Evolutionary conservation across 2,329 filamentous ascomycete species (phyloP).

Genomic region (Chaetomiaceae sp.): DNA sequence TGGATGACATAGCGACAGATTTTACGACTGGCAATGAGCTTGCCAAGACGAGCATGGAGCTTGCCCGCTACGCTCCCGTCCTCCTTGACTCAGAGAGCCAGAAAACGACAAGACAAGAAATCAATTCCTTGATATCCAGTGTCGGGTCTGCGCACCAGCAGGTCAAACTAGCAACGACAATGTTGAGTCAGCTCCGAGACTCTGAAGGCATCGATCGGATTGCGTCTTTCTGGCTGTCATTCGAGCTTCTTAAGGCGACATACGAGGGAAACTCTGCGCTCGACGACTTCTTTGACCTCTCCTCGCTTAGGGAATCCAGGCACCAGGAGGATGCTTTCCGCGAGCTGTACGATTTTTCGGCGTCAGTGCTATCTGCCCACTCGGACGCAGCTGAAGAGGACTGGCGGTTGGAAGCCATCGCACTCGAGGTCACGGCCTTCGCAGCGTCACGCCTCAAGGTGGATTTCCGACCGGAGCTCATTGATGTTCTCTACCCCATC

Average conservation of each 20-base stretch:
- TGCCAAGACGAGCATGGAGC: constrained; percentile 18
- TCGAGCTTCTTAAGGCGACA: constrained; percentile 60
- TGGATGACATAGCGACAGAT: constrained; percentile 30
- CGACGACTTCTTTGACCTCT: constrained; percentile 60
- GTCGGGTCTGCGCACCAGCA: constrained; percentile 54
- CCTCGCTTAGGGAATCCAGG: constrained; percentile 34
- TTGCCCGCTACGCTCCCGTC: constrained; percentile 49
- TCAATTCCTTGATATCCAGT: constrained; percentile 52
- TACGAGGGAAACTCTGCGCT: constrained; percentile 47
- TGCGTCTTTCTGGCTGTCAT: constrained; percentile 73
- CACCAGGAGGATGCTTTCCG: constrained; percentile 45
- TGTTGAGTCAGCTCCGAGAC: constrained; percentile 58
- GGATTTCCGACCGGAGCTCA: constrained; percentile 75
- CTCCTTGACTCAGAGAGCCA: constrained; percentile 62
- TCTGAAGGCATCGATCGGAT: constrained; percentile 54
- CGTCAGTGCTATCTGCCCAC: constrained; percentile 53
- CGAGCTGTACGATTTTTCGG: constrained; percentile 64
- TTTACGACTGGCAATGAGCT: constrained; percentile 28
- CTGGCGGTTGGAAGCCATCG: constrained; percentile 70
- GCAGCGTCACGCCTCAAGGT: constrained; percentile 61
- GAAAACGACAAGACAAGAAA: constrained; percentile 49
- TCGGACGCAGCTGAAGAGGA: constrained; percentile 45
- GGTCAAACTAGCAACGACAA: constrained; percentile 54
- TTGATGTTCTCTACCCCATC: constrained; percentile 88
- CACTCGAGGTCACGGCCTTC: constrained; percentile 73